Evolutionary conservation across 2,329 filamentous ascomycete genomes (phyloP).

Genomic region (Neodidymelliopsis sp.): DNA sequence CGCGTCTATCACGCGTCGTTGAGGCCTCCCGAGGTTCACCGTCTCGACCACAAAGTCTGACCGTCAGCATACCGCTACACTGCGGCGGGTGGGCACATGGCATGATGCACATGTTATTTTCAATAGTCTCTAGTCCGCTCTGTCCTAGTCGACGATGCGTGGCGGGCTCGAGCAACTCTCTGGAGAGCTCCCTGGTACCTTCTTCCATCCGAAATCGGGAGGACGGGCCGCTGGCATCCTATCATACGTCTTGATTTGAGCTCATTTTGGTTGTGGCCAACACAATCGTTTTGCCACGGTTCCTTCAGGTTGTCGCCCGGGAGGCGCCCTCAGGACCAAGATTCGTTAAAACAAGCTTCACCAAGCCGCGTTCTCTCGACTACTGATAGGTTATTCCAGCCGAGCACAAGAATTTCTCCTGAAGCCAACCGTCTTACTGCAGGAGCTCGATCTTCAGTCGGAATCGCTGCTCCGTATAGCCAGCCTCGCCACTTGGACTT

Average conservation of each 20-base stretch:
- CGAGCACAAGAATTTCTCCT: background rate
- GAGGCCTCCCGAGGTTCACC: background rate
- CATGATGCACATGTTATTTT: background rate
- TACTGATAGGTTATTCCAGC: background rate
- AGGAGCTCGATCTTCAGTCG: background rate
- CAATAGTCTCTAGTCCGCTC: background rate
- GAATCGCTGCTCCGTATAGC: background rate
- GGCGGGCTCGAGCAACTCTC: background rate
- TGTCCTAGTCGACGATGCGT: background rate
- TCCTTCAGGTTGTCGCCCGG: constrained; percentile 1
- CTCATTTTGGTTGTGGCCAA: background rate
- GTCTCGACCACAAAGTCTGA: background rate
- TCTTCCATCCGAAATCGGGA: background rate
- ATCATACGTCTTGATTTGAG: background rate
- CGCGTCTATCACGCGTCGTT: background rate
- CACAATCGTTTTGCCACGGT: background rate
- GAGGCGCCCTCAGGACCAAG: background rate
- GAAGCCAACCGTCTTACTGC: background rate
- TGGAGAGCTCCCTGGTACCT: background rate
- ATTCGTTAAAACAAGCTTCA: constrained; percentile 1
- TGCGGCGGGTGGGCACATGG: background rate
- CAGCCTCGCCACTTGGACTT: background rate
- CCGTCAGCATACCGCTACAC: background rate
- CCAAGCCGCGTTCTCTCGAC: background rate
- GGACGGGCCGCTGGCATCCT: constrained; percentile 1